Percentiles rank a stretch among this genome's conserved stretches.
Evolutionary conservation across 78 protist species (phyloP).

Genomic region (Dictyostelium capitatum): DNA sequence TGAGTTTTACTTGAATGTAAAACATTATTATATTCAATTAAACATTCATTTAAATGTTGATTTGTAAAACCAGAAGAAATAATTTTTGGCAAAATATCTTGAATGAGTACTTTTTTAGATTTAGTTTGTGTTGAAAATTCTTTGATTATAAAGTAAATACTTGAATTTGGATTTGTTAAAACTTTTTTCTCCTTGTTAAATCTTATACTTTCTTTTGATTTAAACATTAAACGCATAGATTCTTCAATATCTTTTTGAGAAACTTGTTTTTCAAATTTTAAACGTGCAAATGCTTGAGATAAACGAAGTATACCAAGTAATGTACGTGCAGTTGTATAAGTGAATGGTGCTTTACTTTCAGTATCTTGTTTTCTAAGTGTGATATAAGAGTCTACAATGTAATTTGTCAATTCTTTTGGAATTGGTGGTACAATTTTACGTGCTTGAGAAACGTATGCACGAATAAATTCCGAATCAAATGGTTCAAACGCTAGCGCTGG

Average conservation of each 20-base stretch:
- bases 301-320: conserved; percentile 97
- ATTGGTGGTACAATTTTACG: conserved; percentile 77
- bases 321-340: conserved; percentile 96
- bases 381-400: conserved; percentile 84
- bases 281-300: conserved; percentile 94
- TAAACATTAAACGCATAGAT: conserved; percentile 91
- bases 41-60: conserved; percentile 10
- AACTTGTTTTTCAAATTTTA: conserved; percentile 78
- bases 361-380: conserved; percentile 78
- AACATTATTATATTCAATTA: background rate
- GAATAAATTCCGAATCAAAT: conserved; percentile 65
- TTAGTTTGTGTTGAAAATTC: background rate
- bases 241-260: conserved; percentile 90
- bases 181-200: conserved; percentile 17
- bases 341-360: conserved; percentile 26
- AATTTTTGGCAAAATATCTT: conserved; percentile 22
- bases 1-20: background rate
- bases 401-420: conserved; percentile 83
- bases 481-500: conserved; percentile 82
- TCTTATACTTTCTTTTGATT: conserved; percentile 84
- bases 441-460: conserved; percentile 88
- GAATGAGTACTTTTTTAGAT: background rate
- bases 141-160: conserved; percentile 60
- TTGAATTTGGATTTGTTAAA: conserved; percentile 33
- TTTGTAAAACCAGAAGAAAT: conserved; percentile 6